Evolutionary conservation across 331 rosid species (phyloP), one percentile per base, ranked within the genome.

Genomic region (Malus hybrid): DNA sequence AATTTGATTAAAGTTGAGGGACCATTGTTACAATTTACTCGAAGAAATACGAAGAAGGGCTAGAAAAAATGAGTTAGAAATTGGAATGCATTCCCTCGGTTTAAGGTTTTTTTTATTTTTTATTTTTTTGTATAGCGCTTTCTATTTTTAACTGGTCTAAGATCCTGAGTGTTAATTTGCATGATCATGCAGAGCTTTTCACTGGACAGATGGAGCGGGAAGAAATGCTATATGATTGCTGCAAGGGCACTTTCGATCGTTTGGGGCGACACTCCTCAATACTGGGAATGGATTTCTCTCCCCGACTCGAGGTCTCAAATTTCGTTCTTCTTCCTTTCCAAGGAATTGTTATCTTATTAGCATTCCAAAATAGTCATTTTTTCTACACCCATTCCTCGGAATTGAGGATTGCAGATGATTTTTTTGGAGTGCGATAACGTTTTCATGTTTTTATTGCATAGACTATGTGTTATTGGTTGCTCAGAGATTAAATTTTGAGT

Each of bases 171-270:
- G 48, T 42, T 42, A 42, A 42, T 42, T 42, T 0, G 48, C 48
- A 42, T 65, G n/a, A 31, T 54, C 5, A 19, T 57, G 70, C 83
- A 88, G 93, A 90, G 91, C 74, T 82, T 89, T 70, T 85, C 87
- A 15, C 62, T 89, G 76, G 90, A 87, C 2, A 91, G 29, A 63
- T 56, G 67, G 82, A 84, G 76, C 32, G 93, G 97, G 39, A 91
- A 87, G 6, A 89, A 81, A 67, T 83, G 89, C 68, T 89, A 75
- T 81, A 85, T 89, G 97, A 73, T 91, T 34, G 70, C 87, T 54
- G 87, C 90, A 4, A 88, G 90, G 68, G 71, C 71, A 18, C 90
- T 91, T 15, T 1, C 0, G 20, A 85, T 88, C 52, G 16, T 67
- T 59, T 87, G 90, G 91, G 84, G 85, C 9, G 82, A 60, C 27